These are phyloP conservation scores for Didymosphaeria variabile DNA, from an alignment of 2,329 filamentous ascomycete species.

Conservation along the genomic window DNA sequence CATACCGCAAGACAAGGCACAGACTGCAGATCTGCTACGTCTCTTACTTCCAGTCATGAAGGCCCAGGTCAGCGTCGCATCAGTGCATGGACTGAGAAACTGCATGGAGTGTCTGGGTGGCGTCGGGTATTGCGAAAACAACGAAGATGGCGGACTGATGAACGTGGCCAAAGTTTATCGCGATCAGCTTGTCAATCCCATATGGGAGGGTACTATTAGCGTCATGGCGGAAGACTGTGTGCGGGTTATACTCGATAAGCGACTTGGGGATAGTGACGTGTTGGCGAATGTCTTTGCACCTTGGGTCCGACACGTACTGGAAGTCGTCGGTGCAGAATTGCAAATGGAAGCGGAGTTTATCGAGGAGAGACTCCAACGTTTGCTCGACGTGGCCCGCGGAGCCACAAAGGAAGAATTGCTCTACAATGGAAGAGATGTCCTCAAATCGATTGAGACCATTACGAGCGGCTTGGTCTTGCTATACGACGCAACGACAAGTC, in stretches of 20 bases:
- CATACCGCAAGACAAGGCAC: slow-evolving; percentile 31
- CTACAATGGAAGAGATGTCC: slow-evolving; percentile 35
- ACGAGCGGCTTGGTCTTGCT: slow-evolving; percentile 48
- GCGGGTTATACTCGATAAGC: slow-evolving; percentile 52
- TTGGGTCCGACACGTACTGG: slow-evolving; percentile 25
- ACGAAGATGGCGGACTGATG: slow-evolving; percentile 64
- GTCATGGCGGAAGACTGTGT: slow-evolving; percentile 68
- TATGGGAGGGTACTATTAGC: slow-evolving; percentile 79
- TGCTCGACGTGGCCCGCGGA: not conserved
- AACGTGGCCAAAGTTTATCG: slow-evolving; percentile 74
- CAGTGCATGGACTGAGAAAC: slow-evolving; percentile 61
- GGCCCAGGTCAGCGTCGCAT: slow-evolving; percentile 35
- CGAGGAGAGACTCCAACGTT: not conserved
- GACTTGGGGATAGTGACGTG: slow-evolving; percentile 35
- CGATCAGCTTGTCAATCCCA: slow-evolving; percentile 70
- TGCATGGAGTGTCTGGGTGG: slow-evolving; percentile 72
- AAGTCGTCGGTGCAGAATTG: slow-evolving; percentile 6
- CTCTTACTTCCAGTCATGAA: slow-evolving; percentile 41
- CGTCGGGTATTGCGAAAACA: slow-evolving; percentile 71
- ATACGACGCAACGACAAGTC: slow-evolving; percentile 49
- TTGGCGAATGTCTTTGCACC: slow-evolving; percentile 30
- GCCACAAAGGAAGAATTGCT: slow-evolving; percentile 25
- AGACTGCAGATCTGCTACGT: slow-evolving; percentile 25
- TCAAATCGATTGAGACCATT: slow-evolving; percentile 47
- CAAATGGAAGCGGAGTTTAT: not conserved